Evolutionary conservation across 495 filamentous ascomycete species (phyloP), one percentile per base, ranked within the genome.

Genomic region (Daldinia childiae): DNA sequence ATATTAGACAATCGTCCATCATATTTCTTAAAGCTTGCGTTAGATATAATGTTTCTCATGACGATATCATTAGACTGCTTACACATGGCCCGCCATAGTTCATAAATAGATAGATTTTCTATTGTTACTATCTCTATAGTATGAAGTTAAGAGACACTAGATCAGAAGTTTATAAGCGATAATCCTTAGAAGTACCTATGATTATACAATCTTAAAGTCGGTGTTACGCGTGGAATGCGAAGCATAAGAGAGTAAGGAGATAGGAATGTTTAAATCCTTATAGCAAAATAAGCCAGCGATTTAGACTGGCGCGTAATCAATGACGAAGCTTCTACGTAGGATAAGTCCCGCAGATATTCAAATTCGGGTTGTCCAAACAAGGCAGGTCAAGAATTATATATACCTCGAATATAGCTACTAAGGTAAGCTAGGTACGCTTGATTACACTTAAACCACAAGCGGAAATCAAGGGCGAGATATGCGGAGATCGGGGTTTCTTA

Each of bases 1-100:
- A 69, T 73, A 73, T 73, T 19, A 73, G 62, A 66, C 50, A 73
- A 30, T 73, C 71, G 66, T 73, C 71, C 71, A 73, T 73, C 71
- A 73, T 69, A 55, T 73, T 73, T 24, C 71, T 73, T 51, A 4
- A 12, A 60, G 34, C 17, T 27, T 39, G 14, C 15, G 26, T 57
- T 34, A 50, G 26, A 51, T 6, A 34, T 30, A 15, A 54, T 30
- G 4, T 24, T 5, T 29, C 8, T 51, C 11, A 38, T 3, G 38
- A 30, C 7, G 29, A 15, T 56, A 24, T 5, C 7, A 41, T 19
- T 36, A 8, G n/a, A 62, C 8, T 66, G 24, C 71, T 54, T 27
- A 73, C 71, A 73, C 71, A 27, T 73, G 71, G 26, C 71, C 71
- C 2, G 71, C 71, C 71, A 73, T 73, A n/a, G 27, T 27, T 69